Conservation (phyloP, 1,284 basidiomycete species). For the Schizopora paradoxa region DNA sequence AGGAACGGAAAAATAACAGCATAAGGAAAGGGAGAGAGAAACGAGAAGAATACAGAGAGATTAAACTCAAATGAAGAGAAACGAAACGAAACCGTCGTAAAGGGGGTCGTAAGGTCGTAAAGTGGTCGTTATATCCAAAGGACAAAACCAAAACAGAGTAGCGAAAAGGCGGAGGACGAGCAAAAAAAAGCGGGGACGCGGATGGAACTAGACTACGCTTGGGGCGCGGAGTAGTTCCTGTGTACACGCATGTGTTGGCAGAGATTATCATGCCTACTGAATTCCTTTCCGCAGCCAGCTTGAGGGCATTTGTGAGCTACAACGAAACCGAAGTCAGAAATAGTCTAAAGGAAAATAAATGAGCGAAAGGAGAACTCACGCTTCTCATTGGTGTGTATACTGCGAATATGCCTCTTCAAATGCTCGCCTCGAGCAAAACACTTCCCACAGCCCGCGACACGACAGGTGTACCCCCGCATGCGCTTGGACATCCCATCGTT, state of each 20-base stretch:
- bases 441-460: constrained; percentile 71
- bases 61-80: too few species aligned
- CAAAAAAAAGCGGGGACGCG: too few species aligned
- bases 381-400: constrained; percentile 79
- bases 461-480: constrained; percentile 62
- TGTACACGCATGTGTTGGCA: constrained; percentile 77
- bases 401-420: constrained; percentile 71
- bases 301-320: constrained; percentile 73
- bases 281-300: constrained; percentile 74
- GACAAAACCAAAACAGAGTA: too few species aligned
- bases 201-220: constrained; percentile 19
- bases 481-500: constrained; percentile 27
- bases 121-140: too few species aligned
- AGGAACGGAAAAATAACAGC: too few species aligned
- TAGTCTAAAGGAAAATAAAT: constrained; percentile 9
- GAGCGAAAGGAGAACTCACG: constrained; percentile 52
- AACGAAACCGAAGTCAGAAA: constrained; percentile 9
- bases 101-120: too few species aligned
- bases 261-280: constrained; percentile 82
- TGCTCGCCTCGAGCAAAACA: constrained; percentile 76
- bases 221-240: constrained; percentile 40
- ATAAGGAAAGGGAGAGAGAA: too few species aligned
- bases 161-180: too few species aligned
- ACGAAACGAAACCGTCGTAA: too few species aligned
- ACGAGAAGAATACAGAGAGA: too few species aligned